Conservation (phyloP, 495 filamentous ascomycete species). For the Cercophora scortea region DNA sequence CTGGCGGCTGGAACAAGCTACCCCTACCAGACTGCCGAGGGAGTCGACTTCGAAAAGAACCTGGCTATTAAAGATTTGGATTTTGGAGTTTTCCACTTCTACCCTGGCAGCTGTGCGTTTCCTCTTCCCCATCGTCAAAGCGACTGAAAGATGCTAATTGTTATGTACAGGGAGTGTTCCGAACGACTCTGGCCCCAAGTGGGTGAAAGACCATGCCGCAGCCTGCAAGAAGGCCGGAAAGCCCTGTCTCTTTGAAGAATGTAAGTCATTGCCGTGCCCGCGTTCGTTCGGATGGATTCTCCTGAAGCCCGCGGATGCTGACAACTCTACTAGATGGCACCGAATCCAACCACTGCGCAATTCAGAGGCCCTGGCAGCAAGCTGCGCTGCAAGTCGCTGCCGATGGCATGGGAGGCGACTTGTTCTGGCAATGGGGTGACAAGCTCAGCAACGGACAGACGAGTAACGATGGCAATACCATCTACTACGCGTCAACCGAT, state of each 20-base stretch:
- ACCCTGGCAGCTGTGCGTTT: constrained; percentile 40
- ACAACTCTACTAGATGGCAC: constrained; percentile 34
- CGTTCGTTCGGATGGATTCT: too few species aligned
- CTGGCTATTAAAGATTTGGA: constrained; percentile 44
- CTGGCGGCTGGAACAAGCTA: constrained; percentile 40
- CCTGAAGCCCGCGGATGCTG: constrained; percentile 2
- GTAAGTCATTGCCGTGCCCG: constrained; percentile 1
- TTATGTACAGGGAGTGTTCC: constrained; percentile 26
- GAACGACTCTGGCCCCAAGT: constrained; percentile 39
- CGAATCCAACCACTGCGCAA: constrained; percentile 28
- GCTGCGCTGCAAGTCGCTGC: constrained; percentile 37
- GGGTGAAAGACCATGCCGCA: constrained; percentile 51
- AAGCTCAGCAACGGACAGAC: constrained; percentile 42
- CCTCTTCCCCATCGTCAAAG: not conserved
- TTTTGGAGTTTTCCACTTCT: constrained; percentile 60
- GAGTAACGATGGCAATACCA: constrained; percentile 47
- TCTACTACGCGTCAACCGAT: constrained; percentile 49
- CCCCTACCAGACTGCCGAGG: constrained; percentile 48
- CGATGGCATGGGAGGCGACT: constrained; percentile 44
- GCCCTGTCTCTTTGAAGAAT: constrained; percentile 59
- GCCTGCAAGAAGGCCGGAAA: constrained; percentile 49
- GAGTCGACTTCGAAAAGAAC: constrained; percentile 52
- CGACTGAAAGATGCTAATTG: not conserved
- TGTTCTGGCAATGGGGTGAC: constrained; percentile 61
- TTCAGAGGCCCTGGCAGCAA: constrained; percentile 47